Evolutionary conservation across 345 rosid genomes (phyloP).

Genomic region (Linum trigynum): DNA sequence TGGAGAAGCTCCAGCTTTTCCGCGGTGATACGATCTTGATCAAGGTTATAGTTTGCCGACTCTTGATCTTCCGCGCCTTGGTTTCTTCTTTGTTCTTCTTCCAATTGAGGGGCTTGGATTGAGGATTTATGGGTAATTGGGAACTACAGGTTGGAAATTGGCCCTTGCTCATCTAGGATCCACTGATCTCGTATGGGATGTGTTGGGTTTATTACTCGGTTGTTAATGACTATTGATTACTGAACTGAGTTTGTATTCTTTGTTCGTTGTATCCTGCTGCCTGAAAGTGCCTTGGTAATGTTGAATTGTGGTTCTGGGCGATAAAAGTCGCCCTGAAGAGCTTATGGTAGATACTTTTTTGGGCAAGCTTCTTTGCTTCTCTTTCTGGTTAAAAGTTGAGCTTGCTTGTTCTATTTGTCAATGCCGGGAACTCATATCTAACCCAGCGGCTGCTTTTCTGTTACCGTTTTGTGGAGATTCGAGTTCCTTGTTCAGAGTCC

Average conservation of each 20-base stretch:
- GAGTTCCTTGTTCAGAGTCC: no score
- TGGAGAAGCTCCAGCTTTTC: constrained; percentile 98
- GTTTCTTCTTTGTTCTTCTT: not conserved
- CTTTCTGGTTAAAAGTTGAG: no score
- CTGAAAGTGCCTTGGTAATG: not conserved
- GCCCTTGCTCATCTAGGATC: not conserved
- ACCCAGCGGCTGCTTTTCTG: no score
- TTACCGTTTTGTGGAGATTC: no score
- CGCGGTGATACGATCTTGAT: constrained; percentile 87
- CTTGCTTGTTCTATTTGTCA: no score
- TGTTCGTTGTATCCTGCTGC: not conserved
- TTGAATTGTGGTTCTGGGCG: no score
- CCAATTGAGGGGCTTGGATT: not conserved
- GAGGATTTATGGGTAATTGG: not conserved
- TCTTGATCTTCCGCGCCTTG: not conserved
- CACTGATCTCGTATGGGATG: no score
- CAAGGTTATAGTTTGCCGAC: constrained; percentile 41
- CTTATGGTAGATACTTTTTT: no score
- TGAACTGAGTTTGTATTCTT: not conserved
- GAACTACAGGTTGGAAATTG: constrained; percentile 1
- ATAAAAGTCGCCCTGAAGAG: no score
- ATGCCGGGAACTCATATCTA: no score
- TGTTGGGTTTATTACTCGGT: not conserved
- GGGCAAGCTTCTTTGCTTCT: no score
- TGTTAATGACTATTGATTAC: not conserved